Evolutionary conservation across 768 basidiomycete species (phyloP).

Genomic region (Chlorophyllum brunneum): DNA sequence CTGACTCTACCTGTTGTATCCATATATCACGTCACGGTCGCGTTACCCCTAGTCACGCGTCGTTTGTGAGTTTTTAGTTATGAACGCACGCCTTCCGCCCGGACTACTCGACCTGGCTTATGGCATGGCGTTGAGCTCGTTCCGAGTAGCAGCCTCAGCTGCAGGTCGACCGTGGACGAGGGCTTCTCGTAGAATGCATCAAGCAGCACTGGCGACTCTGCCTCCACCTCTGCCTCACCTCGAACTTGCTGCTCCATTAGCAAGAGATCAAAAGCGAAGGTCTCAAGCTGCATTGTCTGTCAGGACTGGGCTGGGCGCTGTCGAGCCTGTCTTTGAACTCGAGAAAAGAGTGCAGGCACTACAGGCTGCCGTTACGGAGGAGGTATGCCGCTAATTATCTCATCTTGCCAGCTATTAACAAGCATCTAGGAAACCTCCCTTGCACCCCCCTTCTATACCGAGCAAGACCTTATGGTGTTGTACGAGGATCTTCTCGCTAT

Average conservation of each 20-base stretch:
- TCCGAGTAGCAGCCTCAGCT: not conserved
- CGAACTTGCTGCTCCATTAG: not conserved
- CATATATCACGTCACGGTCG: too few relatives aligned
- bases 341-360: conserved; percentile 15
- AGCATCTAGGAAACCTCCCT: conserved; percentile 11
- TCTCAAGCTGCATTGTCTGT: not conserved
- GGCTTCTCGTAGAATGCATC: not conserved
- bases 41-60: too few relatives aligned
- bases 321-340: conserved; percentile 5
- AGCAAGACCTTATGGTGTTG: conserved; percentile 14
- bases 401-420: too few relatives aligned
- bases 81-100: too few relatives aligned
- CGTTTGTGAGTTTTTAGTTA: too few relatives aligned
- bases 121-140: too few relatives aligned
- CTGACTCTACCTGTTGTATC: not conserved
- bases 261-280: not conserved
- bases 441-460: conserved; percentile 8
- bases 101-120: too few relatives aligned
- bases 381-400: conserved; percentile 2
- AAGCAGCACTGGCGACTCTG: not conserved
- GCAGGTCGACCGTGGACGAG: not conserved
- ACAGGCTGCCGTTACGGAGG: conserved; percentile 10
- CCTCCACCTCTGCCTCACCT: not conserved
- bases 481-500: conserved; percentile 17
- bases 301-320: not conserved